A percentile compares a stretch with the other conserved stretches of the same genome.
These are phyloP conservation scores for Fusarium sp. DNA, from an alignment of 2,329 filamentous ascomycete genomes.

Conservation along the genomic window DNA sequence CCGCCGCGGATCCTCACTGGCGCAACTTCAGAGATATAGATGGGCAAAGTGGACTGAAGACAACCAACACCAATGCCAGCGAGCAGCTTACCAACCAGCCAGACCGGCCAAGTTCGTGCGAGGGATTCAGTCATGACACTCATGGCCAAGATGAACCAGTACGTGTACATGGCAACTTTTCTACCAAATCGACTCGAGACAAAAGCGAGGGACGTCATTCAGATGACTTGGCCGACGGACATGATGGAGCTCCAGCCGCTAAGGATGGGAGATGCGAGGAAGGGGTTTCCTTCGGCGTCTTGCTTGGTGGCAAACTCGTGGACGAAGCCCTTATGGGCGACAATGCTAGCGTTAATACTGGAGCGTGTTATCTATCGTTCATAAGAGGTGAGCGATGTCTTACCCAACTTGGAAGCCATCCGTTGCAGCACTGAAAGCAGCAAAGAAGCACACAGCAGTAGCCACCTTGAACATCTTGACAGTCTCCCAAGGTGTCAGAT, in stretches of 20 bases:
- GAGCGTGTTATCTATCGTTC: fast-evolving
- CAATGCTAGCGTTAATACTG: not conserved
- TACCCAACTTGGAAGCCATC: not conserved
- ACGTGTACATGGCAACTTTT: not conserved
- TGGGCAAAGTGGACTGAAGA: not conserved
- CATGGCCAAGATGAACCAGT: not conserved
- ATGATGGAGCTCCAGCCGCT: slow-evolving; percentile 55
- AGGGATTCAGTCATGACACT: not conserved
- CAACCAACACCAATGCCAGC: not conserved
- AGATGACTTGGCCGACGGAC: slow-evolving; percentile 54
- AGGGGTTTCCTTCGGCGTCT: slow-evolving; percentile 2
- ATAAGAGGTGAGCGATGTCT: not conserved
- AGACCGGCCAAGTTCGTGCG: not conserved
- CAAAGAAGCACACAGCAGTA: not conserved
- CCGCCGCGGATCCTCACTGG: slow-evolving; percentile 56
- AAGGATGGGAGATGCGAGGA: slow-evolving; percentile 51
- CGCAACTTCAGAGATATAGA: slow-evolving; percentile 40
- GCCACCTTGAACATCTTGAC: not conserved
- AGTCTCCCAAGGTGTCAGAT: not conserved
- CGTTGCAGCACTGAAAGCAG: not conserved
- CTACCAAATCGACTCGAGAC: slow-evolving; percentile 38
- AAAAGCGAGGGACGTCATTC: slow-evolving; percentile 48
- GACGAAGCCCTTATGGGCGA: not conserved
- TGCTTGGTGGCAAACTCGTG: not conserved
- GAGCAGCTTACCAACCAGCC: not conserved